phyloP scores from a whole-genome alignment of 768 basidiomycete genomes.

The Trametes punicea region DNA sequence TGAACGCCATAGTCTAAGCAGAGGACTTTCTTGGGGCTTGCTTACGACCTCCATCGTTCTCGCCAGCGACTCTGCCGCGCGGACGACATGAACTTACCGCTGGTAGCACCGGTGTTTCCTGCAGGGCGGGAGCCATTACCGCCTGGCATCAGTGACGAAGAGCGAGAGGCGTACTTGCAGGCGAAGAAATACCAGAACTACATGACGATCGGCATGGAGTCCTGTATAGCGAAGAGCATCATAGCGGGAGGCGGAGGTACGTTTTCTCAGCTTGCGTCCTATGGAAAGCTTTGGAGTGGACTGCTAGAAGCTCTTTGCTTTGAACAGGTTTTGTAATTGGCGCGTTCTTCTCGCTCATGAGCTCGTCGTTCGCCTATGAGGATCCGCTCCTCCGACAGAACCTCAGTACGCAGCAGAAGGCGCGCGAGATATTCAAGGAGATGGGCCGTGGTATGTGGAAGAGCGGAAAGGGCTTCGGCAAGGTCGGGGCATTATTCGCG shows the following conservation, averaged over 20 bases:
- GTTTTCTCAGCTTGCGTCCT: slow-evolving; percentile 24
- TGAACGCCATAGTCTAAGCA: neutral
- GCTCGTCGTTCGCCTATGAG: slow-evolving; percentile 91
- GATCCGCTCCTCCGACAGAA: slow-evolving; percentile 78
- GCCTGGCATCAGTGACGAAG: slow-evolving; percentile 78
- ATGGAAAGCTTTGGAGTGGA: slow-evolving; percentile 5
- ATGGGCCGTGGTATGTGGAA: slow-evolving; percentile 93
- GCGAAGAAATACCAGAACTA: slow-evolving; percentile 75
- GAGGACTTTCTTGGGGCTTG: no score
- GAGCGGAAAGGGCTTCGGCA: slow-evolving; percentile 88
- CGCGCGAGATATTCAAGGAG: slow-evolving; percentile 82
- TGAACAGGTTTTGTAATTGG: slow-evolving; percentile 82
- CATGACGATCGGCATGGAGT: slow-evolving; percentile 74
- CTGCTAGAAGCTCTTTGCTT: slow-evolving; percentile 17
- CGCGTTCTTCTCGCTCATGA: slow-evolving; percentile 96
- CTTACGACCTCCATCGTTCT: neutral
- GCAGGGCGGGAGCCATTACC: slow-evolving; percentile 88
- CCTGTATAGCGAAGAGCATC: slow-evolving; percentile 78
- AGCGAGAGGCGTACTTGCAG: slow-evolving; percentile 61
- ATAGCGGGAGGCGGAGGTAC: slow-evolving; percentile 81
- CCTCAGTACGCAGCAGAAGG: slow-evolving; percentile 70
- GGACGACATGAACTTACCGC: slow-evolving; percentile 27
- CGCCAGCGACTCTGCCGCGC: neutral
- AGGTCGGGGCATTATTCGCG: slow-evolving; percentile 92
- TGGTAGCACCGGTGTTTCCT: slow-evolving; percentile 71